Evolutionary conservation across 768 basidiomycete genomes (phyloP).

Genomic region (Macrolepiota fuliginosa): DNA sequence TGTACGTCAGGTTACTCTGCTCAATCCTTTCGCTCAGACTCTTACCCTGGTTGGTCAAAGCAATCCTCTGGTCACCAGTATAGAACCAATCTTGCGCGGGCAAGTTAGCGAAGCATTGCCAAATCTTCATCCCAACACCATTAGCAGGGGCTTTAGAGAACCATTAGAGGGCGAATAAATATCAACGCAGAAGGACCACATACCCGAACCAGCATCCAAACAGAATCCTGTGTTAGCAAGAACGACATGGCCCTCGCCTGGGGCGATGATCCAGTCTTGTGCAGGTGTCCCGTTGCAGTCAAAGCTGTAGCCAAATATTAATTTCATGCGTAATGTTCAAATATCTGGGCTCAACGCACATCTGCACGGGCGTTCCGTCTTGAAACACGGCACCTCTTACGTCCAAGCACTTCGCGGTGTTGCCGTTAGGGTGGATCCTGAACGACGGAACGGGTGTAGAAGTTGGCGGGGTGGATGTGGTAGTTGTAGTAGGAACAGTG

Average conservation of each 20-base stretch:
- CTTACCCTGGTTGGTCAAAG: slow-evolving; percentile 13
- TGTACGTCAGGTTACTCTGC: background rate
- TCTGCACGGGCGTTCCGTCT: slow-evolving; percentile 24
- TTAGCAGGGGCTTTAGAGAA: background rate
- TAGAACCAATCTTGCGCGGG: slow-evolving; percentile 33
- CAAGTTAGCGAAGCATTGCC: slow-evolving; percentile 32
- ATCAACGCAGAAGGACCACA: background rate
- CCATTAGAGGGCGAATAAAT: background rate
- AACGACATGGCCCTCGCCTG: slow-evolving; percentile 18
- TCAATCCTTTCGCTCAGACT: background rate
- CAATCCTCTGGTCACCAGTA: slow-evolving; percentile 26
- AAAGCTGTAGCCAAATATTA: slow-evolving; percentile 15
- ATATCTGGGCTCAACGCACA: slow-evolving; percentile 15
- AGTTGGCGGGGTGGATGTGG: background rate
- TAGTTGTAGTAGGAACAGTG: background rate
- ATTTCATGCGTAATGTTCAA: background rate
- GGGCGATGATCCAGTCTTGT: slow-evolving; percentile 25
- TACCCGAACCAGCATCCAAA: slow-evolving; percentile 25
- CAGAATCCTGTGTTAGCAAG: slow-evolving; percentile 24
- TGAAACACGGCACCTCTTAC: slow-evolving; percentile 17
- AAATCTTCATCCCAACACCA: slow-evolving; percentile 31
- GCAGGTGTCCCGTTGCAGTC: slow-evolving; percentile 27
- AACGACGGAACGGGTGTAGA: slow-evolving; percentile 4
- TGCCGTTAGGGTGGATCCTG: slow-evolving; percentile 17
- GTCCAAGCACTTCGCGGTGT: slow-evolving; percentile 21